phyloP scores from a whole-genome alignment of 495 filamentous ascomycete species.

The Echria macrotheca region DNA sequence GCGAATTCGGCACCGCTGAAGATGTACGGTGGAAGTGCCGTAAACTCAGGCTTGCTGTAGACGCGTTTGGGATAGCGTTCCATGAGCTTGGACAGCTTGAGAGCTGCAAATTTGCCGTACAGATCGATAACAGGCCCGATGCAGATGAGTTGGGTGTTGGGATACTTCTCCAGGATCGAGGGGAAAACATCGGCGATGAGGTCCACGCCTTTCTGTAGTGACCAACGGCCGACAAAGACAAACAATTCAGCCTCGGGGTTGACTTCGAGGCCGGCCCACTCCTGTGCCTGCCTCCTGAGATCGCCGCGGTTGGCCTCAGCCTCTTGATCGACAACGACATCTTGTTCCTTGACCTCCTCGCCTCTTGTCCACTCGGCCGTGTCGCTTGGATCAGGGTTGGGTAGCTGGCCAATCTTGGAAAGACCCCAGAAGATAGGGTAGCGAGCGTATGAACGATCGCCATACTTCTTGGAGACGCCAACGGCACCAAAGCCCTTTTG shows the following conservation, averaged over 20 bases:
- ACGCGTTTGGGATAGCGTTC: slow-evolving; percentile 70
- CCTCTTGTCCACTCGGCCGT: slow-evolving; percentile 62
- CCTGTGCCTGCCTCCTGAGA: slow-evolving; percentile 63
- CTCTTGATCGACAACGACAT: slow-evolving; percentile 50
- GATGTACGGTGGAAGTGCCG: slow-evolving; percentile 65
- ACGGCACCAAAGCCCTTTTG: slow-evolving; percentile 71
- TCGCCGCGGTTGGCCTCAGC: slow-evolving; percentile 54
- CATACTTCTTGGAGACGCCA: slow-evolving; percentile 69
- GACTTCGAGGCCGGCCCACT: slow-evolving; percentile 67
- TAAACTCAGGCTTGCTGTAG: slow-evolving; percentile 73
- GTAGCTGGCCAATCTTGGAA: slow-evolving; percentile 61
- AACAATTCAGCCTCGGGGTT: slow-evolving; percentile 65
- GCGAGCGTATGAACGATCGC: slow-evolving; percentile 63
- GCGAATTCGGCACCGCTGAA: slow-evolving; percentile 78
- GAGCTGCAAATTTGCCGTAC: slow-evolving; percentile 70
- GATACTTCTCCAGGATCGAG: slow-evolving; percentile 60
- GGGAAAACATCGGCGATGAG: slow-evolving; percentile 75
- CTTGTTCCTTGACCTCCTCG: slow-evolving; percentile 36
- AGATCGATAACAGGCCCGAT: slow-evolving; percentile 73
- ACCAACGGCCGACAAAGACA: slow-evolving; percentile 77
- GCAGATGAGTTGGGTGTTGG: slow-evolving; percentile 64
- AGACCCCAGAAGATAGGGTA: slow-evolving; percentile 77
- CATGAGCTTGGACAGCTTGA: slow-evolving; percentile 70
- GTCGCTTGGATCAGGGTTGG: slow-evolving; percentile 72
- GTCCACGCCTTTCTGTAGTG: slow-evolving; percentile 73